These are phyloP conservation scores for Aspergillus jensenii DNA, from an alignment of 2,329 filamentous ascomycete species.

Conservation along the genomic window DNA sequence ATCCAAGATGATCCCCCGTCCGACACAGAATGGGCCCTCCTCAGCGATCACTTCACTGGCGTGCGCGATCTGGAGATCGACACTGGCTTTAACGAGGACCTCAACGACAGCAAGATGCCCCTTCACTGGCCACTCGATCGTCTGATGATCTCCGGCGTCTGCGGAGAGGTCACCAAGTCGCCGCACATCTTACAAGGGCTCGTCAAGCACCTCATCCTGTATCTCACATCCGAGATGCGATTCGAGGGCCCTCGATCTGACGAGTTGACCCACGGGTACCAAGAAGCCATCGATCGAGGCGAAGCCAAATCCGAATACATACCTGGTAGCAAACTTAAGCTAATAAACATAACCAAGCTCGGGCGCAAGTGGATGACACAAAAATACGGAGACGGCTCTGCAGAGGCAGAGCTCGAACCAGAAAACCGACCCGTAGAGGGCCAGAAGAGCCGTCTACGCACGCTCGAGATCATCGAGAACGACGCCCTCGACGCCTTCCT, in stretches of 20 bases:
- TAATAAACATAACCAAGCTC: slow-evolving; percentile 16
- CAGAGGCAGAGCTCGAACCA: background rate
- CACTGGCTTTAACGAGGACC: slow-evolving; percentile 22
- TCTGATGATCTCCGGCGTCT: slow-evolving; percentile 14
- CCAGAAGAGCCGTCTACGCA: slow-evolving; percentile 9
- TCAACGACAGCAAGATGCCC: slow-evolving; percentile 25
- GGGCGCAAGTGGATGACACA: slow-evolving; percentile 15
- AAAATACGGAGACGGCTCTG: slow-evolving; percentile 2
- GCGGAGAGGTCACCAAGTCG: slow-evolving; percentile 16
- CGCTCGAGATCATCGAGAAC: slow-evolving; percentile 28
- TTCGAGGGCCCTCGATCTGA: slow-evolving; percentile 24
- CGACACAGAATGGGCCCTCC: slow-evolving; percentile 23
- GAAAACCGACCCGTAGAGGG: background rate
- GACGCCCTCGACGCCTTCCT: slow-evolving; percentile 24
- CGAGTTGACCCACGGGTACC: slow-evolving; percentile 11
- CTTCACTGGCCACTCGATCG: slow-evolving; percentile 25
- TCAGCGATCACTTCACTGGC: slow-evolving; percentile 22
- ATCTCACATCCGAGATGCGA: slow-evolving; percentile 20
- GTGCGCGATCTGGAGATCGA: slow-evolving; percentile 20
- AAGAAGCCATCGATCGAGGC: slow-evolving; percentile 19
- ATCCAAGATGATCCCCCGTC: slow-evolving; percentile 24
- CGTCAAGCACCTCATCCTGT: slow-evolving; percentile 21
- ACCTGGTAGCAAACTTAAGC: slow-evolving; percentile 15
- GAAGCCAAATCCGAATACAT: slow-evolving; percentile 15
- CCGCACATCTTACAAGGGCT: slow-evolving; percentile 22